Percentiles rank a stretch among this genome's conserved stretches.
phyloP scores from a whole-genome alignment of 2,329 filamentous ascomycete species.

The Neoarthrinium moseri region DNA sequence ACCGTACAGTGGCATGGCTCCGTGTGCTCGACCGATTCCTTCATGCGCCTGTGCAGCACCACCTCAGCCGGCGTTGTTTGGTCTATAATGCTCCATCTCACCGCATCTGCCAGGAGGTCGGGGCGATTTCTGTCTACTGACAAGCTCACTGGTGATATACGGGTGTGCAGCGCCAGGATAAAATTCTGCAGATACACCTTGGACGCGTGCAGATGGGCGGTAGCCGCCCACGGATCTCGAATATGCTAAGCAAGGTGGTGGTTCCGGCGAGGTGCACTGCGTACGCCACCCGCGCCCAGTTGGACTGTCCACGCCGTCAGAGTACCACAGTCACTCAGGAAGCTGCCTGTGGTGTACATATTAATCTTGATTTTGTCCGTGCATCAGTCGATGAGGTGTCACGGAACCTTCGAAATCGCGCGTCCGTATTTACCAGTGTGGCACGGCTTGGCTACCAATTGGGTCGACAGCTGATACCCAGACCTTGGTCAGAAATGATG shows the following conservation, averaged over 20 bases:
- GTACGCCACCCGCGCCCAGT: background rate
- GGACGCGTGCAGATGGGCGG: background rate
- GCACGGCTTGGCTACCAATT: too few species aligned
- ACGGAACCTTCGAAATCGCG: too few species aligned
- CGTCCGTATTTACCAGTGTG: too few species aligned
- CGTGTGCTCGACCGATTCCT: background rate
- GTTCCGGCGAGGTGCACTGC: background rate
- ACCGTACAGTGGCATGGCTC: background rate
- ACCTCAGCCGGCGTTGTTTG: background rate
- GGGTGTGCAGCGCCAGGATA: background rate
- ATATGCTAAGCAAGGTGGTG: background rate
- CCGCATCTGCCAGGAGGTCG: background rate
- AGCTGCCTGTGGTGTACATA: background rate
- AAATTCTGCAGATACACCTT: background rate
- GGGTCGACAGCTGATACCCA: too few species aligned
- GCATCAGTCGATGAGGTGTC: too few species aligned
- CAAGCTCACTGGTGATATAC: background rate
- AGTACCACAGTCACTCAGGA: background rate
- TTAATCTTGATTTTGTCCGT: too few species aligned
- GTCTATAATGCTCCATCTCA: background rate
- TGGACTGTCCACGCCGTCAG: background rate
- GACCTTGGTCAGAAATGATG: too few species aligned
- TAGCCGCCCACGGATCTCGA: background rate
- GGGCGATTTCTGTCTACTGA: background rate
- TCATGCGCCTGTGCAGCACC: background rate